Base-by-base conservation (phyloP, 352 stramenopile genomes). In the Phytophthora meadii region DNA sequence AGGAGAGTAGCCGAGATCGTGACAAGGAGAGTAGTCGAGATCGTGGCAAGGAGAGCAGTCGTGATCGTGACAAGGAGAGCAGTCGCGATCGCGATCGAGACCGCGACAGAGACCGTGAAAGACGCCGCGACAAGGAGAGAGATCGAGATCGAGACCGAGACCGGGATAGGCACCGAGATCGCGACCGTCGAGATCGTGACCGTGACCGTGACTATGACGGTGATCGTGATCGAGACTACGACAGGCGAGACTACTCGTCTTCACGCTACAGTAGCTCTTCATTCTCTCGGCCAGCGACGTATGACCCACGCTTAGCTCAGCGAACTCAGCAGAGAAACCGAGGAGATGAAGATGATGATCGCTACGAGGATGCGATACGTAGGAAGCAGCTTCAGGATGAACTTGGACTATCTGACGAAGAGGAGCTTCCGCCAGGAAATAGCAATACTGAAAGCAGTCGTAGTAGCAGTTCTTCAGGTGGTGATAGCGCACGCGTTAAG, bases 221-320 rank as follows among this genome's bases (percentile, higher is more conserved):
- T 27, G 63, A 80, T 40, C 51, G 60, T 5, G 71, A 84, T 11
- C 67, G 72, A 51, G 62, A 82, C 22, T 58, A 65, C 34, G 51
- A 74, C 15, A 59, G 59, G 24, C 54, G 60, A 11, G 68, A 85
- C 4, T 68, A 72, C 27, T 68, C 41, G 12, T 59, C 60, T 45
- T 54, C 65, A 19, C 48, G 65, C 59, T 55, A 65, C 58, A 60
- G 73, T 59, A 80, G 36, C 32, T 76, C 88, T 15, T 77, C 82
- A 5, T 94, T 95, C 57, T 94, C 86, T n/a, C 81, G 88, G 3
- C 86, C 84, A 22, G 84, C 84, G 22, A 94, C 86, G 53, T 96
- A 96, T 61, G 87, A 94, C 32, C 84, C 83, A n/a, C 74, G 74
- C 0, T 75, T 94, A 14, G 84, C 82, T 2, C 83, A 90, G 51